Percentiles rank a stretch among this genome's conserved stretches.
phyloP scores from a whole-genome alignment of 2,329 filamentous ascomycete species.

The Huntiella abstrusa region DNA sequence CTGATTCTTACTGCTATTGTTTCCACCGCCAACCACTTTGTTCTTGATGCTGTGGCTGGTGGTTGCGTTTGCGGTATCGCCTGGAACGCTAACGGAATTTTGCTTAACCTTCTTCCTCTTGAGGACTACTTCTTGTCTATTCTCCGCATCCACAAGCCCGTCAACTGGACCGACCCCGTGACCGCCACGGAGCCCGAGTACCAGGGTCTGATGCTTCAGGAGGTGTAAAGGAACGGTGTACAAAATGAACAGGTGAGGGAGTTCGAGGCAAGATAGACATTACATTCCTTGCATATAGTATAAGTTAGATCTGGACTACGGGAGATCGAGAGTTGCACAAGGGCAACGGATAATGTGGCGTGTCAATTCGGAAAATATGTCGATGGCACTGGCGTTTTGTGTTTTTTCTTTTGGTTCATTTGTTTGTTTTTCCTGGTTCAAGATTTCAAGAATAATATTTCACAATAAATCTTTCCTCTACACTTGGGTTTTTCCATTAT shows the following conservation, averaged over 20 bases:
- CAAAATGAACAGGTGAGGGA: neutral
- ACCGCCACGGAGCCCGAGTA: conserved; percentile 20
- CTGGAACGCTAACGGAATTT: conserved; percentile 34
- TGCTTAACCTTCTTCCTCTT: conserved; percentile 44
- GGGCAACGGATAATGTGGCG: neutral
- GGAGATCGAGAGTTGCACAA: neutral
- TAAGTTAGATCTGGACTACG: neutral
- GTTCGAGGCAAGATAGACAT: too few species aligned
- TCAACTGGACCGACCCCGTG: conserved; percentile 22
- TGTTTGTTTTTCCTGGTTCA: too few species aligned
- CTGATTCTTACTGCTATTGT: conserved; percentile 49
- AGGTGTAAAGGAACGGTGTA: conserved; percentile 7
- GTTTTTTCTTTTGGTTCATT: too few species aligned
- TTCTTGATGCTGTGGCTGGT: conserved; percentile 52
- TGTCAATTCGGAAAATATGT: neutral
- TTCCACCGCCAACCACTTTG: conserved; percentile 54
- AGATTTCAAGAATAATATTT: too few species aligned
- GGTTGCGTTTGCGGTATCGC: conserved; percentile 44
- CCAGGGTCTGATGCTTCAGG: conserved; percentile 14
- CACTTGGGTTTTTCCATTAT: too few species aligned
- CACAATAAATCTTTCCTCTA: too few species aligned
- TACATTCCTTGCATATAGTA: too few species aligned
- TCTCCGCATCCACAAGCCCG: conserved; percentile 46
- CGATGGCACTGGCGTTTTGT: neutral
- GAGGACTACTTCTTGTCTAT: conserved; percentile 50